Conservation (phyloP, 805 yeast genomes). For the Kodamaea leandrae region DNA sequence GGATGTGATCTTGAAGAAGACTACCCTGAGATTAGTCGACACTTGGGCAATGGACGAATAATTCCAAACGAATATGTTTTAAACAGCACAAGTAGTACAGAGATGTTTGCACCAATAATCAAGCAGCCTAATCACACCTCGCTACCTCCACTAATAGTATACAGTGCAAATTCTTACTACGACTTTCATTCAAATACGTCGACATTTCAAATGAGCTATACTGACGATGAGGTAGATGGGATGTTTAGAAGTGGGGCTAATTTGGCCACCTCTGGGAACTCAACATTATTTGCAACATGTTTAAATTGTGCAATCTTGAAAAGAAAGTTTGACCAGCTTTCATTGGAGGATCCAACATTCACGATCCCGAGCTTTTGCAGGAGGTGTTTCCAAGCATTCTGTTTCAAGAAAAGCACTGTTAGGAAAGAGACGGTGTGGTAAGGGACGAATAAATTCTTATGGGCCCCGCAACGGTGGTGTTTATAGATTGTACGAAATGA, state of each 20-base stretch:
- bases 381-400: slow-evolving; percentile 19
- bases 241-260: slow-evolving; percentile 54
- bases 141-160: slow-evolving; percentile 53
- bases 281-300: slow-evolving; percentile 43
- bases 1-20: slow-evolving; percentile 41
- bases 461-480: no score
- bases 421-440: no score
- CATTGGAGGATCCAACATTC: slow-evolving; percentile 5
- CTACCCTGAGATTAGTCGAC: no score
- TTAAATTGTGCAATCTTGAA: slow-evolving; percentile 57
- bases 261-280: slow-evolving; percentile 47
- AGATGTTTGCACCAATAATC: neutral
- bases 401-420: slow-evolving; percentile 21
- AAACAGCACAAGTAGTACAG: neutral
- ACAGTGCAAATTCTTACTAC: slow-evolving; percentile 45
- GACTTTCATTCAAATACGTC: slow-evolving; percentile 52
- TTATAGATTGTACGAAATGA: no score
- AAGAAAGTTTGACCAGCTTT: slow-evolving; percentile 44
- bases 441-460: no score
- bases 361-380: slow-evolving; percentile 17
- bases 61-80: no score
- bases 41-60: slow-evolving; percentile 2
- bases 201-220: slow-evolving; percentile 56
- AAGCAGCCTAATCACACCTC: neutral
- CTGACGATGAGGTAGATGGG: slow-evolving; percentile 36